These are phyloP conservation scores for Petunia secreta DNA, from an alignment of 257 asterid genomes.

Conservation along the genomic window DNA sequence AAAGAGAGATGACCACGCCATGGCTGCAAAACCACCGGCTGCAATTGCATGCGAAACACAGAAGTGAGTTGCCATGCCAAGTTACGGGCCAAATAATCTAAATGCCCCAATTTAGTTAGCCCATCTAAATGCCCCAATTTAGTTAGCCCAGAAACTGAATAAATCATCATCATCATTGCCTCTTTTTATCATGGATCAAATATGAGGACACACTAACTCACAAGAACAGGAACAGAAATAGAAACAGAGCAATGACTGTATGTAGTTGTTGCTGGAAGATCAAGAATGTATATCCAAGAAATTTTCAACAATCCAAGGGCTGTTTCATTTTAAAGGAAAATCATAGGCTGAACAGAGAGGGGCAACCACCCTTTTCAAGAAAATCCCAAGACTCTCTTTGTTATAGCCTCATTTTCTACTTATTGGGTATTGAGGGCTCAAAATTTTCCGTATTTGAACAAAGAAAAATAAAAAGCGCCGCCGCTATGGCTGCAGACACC, in stretches of 20 bases:
- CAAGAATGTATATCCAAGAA: neutral
- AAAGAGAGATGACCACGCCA: neutral
- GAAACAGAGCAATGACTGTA: neutral
- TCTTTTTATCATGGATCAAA: neutral
- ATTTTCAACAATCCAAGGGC: neutral
- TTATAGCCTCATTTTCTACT: neutral
- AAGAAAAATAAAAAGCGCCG: neutral
- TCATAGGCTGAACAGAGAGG: constrained; percentile 31
- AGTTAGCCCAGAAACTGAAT: too few species aligned
- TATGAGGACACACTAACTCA: too few species aligned
- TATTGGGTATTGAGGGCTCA: neutral
- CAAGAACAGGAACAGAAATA: neutral
- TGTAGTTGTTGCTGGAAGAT: neutral
- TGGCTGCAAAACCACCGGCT: neutral
- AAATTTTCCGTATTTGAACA: neutral
- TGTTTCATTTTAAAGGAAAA: neutral
- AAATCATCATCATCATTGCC: too few species aligned
- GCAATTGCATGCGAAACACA: neutral
- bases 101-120: too few species aligned
- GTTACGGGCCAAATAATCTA: too few species aligned
- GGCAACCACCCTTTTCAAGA: constrained; percentile 34
- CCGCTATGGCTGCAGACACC: neutral
- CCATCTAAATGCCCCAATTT: too few species aligned
- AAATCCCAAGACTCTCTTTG: neutral
- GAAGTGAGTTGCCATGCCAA: too few species aligned